phyloP scores from a whole-genome alignment of 1,284 basidiomycete genomes.

The Austroboletus niveus region DNA sequence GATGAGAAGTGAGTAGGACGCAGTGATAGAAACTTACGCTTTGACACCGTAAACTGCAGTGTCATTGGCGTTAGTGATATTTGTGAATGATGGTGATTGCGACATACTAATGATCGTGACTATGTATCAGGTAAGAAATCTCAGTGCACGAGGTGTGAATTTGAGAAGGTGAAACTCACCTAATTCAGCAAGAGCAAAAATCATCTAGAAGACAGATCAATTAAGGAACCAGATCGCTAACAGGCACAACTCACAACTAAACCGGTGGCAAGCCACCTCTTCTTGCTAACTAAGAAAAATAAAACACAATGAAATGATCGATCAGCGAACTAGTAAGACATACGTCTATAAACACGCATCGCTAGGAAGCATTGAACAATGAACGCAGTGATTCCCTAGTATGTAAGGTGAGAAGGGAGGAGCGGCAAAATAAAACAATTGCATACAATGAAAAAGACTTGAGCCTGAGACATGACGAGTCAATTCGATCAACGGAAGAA shows the following conservation, averaged over 20 bases:
- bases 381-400: conserved; percentile 36
- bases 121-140: neutral
- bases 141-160: conserved; percentile 4
- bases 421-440: neutral
- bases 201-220: conserved; percentile 14
- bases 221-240: too few species aligned
- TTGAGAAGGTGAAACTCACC: conserved; percentile 34
- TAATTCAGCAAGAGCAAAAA: conserved; percentile 52
- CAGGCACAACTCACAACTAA: conserved; percentile 20
- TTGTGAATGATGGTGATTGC: neutral
- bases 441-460: conserved; percentile 39
- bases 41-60: conserved; percentile 38
- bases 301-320: neutral
- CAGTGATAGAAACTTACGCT: conserved; percentile 35
- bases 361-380: conserved; percentile 38
- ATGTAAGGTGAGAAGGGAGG: conserved; percentile 5
- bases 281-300: conserved; percentile 30
- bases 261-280: conserved; percentile 22
- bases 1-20: neutral
- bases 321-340: conserved; percentile 2
- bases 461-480: conserved; percentile 23
- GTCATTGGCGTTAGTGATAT: conserved; percentile 1
- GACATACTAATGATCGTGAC: conserved; percentile 24
- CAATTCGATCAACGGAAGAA: neutral
- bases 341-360: conserved; percentile 33